Conservation (phyloP, 2,329 filamentous ascomycete genomes). For the Curvularia eragrostidis region DNA sequence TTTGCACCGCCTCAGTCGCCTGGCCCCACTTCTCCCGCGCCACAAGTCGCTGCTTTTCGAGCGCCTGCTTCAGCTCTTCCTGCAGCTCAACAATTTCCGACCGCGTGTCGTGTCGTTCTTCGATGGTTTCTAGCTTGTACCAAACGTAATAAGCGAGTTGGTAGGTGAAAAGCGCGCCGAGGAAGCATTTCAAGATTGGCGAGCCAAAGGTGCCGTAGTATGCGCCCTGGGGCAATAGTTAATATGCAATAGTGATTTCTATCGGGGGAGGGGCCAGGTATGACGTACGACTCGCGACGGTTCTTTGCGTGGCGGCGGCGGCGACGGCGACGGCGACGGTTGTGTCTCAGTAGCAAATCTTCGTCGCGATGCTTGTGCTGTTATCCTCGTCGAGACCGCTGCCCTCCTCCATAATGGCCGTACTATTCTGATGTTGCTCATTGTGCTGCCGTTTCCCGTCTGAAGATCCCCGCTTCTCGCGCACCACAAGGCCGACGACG, state of each 20-base stretch:
- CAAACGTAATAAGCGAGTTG: constrained; percentile 78
- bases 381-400: constrained; percentile 7
- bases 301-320: constrained; percentile 22
- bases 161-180: constrained; percentile 79
- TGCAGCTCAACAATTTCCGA: constrained; percentile 32
- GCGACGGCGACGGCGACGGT: constrained; percentile 14
- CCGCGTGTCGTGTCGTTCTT: constrained; percentile 64
- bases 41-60: constrained; percentile 24
- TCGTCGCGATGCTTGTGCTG: constrained; percentile 16
- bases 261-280: not conserved
- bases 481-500: no score
- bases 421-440: constrained; percentile 25
- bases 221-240: constrained; percentile 45
- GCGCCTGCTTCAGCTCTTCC: constrained; percentile 31
- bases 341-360: constrained; percentile 28
- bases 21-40: constrained; percentile 15
- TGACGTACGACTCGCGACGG: constrained; percentile 34
- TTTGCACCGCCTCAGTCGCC: constrained; percentile 17
- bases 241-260: not conserved
- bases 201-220: constrained; percentile 80
- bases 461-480: not conserved
- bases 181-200: constrained; percentile 74
- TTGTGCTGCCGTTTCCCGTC: constrained; percentile 7
- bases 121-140: constrained; percentile 75
- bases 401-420: constrained; percentile 9